Evolutionary conservation across 306 rosid species (phyloP).

Genomic region (Cajanus cajan): DNA sequence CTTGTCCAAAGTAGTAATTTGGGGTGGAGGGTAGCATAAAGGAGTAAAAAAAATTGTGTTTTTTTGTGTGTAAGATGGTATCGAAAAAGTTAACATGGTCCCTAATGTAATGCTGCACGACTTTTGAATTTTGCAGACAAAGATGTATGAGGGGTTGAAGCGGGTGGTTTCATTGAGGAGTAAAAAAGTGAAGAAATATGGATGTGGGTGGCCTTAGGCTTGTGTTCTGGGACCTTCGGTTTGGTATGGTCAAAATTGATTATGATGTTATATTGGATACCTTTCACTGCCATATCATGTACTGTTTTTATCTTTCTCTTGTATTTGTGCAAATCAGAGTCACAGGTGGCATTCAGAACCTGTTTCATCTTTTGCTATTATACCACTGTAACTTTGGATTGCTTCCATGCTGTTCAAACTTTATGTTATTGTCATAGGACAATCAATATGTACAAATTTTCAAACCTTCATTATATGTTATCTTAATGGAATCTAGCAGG

Average conservation of each 20-base stretch:
- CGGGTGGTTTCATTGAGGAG: constrained; percentile 70
- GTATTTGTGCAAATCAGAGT: not conserved
- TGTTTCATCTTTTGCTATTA: constrained; percentile 10
- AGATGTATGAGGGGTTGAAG: constrained; percentile 59
- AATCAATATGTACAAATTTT: constrained; percentile 19
- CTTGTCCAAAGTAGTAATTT: not conserved
- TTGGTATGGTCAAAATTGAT: constrained; percentile 29
- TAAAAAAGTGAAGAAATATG: constrained; percentile 48
- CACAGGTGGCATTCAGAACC: constrained; percentile 8
- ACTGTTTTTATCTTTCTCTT: constrained; percentile 12
- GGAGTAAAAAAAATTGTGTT: not conserved
- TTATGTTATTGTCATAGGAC: constrained; percentile 19
- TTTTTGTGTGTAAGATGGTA: not conserved
- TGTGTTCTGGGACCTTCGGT: not conserved
- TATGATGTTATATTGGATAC: constrained; percentile 8
- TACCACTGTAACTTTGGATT: constrained; percentile 8
- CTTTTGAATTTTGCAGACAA: constrained; percentile 40
- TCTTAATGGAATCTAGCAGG: not conserved
- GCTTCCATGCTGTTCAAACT: not conserved
- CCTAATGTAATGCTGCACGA: not conserved
- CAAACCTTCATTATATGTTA: not conserved
- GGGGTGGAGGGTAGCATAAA: not conserved
- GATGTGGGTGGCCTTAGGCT: constrained; percentile 26
- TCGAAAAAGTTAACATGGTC: constrained; percentile 17
- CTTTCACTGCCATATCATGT: not conserved